These are phyloP conservation scores for Phytophthora melonis DNA, from an alignment of 352 stramenopile genomes.

Conservation along the genomic window DNA sequence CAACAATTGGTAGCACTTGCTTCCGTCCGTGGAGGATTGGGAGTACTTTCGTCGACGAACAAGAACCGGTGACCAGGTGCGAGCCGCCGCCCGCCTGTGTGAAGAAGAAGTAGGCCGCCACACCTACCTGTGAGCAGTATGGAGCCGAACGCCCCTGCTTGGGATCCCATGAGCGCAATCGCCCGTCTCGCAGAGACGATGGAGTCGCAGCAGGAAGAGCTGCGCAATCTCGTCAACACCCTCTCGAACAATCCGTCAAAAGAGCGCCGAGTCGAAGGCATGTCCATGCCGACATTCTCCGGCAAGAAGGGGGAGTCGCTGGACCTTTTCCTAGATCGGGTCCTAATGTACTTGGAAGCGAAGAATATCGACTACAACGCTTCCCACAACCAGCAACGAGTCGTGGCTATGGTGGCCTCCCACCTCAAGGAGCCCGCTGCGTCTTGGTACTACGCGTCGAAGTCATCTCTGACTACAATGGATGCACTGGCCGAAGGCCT, in stretches of 20 bases:
- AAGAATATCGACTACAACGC: too few relatives aligned
- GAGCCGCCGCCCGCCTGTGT: background rate
- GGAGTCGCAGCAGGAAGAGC: background rate
- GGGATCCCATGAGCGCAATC: background rate
- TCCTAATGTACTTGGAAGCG: too few relatives aligned
- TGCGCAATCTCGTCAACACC: background rate
- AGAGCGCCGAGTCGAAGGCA: background rate
- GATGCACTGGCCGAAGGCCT: background rate
- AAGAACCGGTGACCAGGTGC: too few relatives aligned
- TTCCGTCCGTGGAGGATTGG: too few relatives aligned
- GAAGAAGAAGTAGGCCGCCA: background rate
- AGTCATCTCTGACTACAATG: background rate
- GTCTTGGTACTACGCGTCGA: background rate
- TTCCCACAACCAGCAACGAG: too few relatives aligned
- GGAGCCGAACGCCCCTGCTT: background rate
- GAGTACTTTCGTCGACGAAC: too few relatives aligned
- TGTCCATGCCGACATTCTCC: background rate
- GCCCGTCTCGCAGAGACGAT: background rate
- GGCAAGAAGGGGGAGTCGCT: background rate
- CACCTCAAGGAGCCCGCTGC: too few relatives aligned
- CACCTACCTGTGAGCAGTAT: background rate
- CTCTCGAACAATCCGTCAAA: background rate
- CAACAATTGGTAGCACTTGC: too few relatives aligned
- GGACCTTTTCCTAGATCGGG: too few relatives aligned
- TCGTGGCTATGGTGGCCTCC: too few relatives aligned